Conservation (phyloP, 495 filamentous ascomycete genomes). For the Astrothelium subdiscretum region DNA sequence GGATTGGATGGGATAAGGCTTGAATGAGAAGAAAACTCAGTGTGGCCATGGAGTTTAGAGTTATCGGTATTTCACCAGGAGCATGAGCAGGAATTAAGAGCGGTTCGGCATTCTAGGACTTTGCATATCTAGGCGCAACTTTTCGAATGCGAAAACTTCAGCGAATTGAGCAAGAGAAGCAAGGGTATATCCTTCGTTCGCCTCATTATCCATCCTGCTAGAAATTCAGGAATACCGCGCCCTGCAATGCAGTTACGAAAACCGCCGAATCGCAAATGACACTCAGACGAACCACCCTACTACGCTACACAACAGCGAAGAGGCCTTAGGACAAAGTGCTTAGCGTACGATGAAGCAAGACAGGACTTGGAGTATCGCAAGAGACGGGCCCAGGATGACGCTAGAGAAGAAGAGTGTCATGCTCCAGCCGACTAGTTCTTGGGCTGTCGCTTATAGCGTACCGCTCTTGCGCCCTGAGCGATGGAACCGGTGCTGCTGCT, state of each 20-base stretch:
- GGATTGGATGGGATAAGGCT: neutral
- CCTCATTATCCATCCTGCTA: neutral
- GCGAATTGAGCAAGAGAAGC: neutral
- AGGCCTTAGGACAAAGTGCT: too few relatives aligned
- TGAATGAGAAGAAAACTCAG: too few relatives aligned
- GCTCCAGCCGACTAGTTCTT: conserved; percentile 1
- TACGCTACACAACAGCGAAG: neutral
- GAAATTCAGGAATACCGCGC: neutral
- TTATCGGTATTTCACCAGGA: too few relatives aligned
- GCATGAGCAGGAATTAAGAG: too few relatives aligned
- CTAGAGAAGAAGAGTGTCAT: neutral
- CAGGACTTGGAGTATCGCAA: too few relatives aligned
- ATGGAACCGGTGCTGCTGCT: conserved; percentile 24
- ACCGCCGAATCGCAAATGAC: neutral
- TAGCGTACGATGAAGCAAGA: too few relatives aligned
- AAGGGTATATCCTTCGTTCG: neutral
- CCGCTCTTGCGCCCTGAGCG: conserved; percentile 28
- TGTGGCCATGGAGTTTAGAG: too few relatives aligned
- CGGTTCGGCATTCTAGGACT: too few relatives aligned
- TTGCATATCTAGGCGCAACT: neutral
- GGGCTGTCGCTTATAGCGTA: conserved; percentile 17
- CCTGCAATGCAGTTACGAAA: neutral
- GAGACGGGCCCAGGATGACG: too few relatives aligned
- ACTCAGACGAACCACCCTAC: neutral
- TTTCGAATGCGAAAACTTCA: neutral